Conservation (phyloP, 2,329 filamentous ascomycete species). For the Epichloe gansuensis region DNA sequence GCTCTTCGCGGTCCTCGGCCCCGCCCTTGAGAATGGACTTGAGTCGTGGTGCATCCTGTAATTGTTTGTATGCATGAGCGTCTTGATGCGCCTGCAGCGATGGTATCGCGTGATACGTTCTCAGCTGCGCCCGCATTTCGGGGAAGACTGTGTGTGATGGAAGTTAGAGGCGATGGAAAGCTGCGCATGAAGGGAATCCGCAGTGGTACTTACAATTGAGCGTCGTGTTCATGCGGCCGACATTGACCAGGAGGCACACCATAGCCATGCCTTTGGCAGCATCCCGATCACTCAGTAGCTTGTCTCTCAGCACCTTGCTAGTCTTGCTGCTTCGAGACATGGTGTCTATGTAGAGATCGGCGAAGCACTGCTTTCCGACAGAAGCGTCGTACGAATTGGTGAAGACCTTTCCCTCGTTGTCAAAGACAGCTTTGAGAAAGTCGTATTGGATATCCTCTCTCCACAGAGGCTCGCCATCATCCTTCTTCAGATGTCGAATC, state of each 20-base stretch:
- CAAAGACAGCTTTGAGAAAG: constrained; percentile 69
- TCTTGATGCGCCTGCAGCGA: constrained; percentile 92
- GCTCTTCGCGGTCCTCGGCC: constrained; percentile 79
- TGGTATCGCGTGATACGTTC: constrained; percentile 96
- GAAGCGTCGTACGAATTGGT: constrained; percentile 74
- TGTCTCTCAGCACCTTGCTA: constrained; percentile 95
- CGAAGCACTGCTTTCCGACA: constrained; percentile 63
- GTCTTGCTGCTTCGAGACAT: constrained; percentile 99
- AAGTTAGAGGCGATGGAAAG: neutral
- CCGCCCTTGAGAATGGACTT: constrained; percentile 97
- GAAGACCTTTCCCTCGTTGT: constrained; percentile 64
- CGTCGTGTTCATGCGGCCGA: constrained; percentile 97
- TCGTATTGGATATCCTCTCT: constrained; percentile 81
- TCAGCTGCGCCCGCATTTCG: constrained; percentile 94
- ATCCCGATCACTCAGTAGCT: constrained; percentile 80
- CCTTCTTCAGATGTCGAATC: constrained; percentile 77
- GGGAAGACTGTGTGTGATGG: constrained; percentile 65
- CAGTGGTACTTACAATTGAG: constrained; percentile 64
- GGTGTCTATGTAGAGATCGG: constrained; percentile 94
- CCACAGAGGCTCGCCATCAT: constrained; percentile 80
- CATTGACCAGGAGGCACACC: constrained; percentile 94
- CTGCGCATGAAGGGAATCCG: neutral
- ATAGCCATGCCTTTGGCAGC: constrained; percentile 98
- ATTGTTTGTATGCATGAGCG: constrained; percentile 90
- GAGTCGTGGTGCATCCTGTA: constrained; percentile 88